Conservation (phyloP, 257 asterid genomes). For the Craterostigma plantagineum region DNA sequence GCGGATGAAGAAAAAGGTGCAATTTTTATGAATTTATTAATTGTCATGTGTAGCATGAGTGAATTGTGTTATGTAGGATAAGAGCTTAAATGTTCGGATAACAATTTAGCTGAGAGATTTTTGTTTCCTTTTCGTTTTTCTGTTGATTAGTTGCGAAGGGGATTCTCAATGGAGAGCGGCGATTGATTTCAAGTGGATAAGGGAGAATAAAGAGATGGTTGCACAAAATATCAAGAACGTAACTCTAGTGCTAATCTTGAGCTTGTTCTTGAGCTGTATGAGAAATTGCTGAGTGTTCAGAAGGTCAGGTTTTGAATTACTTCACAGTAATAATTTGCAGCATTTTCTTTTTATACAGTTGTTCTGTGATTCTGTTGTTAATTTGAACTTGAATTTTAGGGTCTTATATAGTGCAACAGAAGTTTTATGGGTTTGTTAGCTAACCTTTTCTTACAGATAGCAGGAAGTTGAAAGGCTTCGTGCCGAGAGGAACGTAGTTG, state of each 20-base stretch:
- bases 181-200: slow-evolving; percentile 82
- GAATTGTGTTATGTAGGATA: too few species aligned
- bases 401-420: neutral
- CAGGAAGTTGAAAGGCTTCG: slow-evolving; percentile 98
- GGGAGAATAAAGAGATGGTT: slow-evolving; percentile 74
- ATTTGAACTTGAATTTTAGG: neutral
- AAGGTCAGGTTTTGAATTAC: slow-evolving; percentile 54
- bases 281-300: slow-evolving; percentile 42
- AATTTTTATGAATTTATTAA: neutral
- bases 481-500: slow-evolving; percentile 81
- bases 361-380: too few species aligned
- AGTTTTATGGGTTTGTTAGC: slow-evolving; percentile 27
- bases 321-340: neutral
- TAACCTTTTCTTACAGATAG: slow-evolving; percentile 66
- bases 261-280: slow-evolving; percentile 55
- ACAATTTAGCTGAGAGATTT: neutral
- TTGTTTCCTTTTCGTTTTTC: slow-evolving; percentile 4
- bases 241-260: slow-evolving; percentile 62
- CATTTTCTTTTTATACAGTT: slow-evolving; percentile 5
- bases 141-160: slow-evolving; percentile 24
- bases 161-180: slow-evolving; percentile 92
- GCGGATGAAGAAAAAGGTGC: slow-evolving; percentile 28
- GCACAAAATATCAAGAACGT: slow-evolving; percentile 54
- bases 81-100: neutral
- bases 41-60: too few species aligned